These are phyloP conservation scores for Dioscorea cayenensis DNA, from an alignment of 116 monocot genomes.

Conservation along the genomic window DNA sequence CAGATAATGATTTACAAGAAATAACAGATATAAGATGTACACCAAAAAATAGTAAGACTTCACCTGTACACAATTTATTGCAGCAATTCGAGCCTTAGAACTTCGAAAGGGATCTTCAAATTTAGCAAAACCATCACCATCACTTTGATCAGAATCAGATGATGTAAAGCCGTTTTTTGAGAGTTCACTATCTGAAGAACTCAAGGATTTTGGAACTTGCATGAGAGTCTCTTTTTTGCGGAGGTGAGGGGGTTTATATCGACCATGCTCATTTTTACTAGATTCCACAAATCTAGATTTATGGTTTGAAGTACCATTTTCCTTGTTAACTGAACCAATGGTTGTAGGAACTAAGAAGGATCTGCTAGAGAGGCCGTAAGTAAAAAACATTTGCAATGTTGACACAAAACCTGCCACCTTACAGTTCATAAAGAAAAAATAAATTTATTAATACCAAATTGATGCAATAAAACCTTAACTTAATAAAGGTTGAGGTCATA, in stretches of 20 bases:
- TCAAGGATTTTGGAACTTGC: conserved; percentile 20
- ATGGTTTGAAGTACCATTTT: conserved; percentile 10
- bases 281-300: conserved; percentile 28
- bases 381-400: conserved; percentile 75
- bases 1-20: too few species aligned
- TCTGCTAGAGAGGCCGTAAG: conserved; percentile 57
- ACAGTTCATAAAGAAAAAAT: conserved; percentile 20
- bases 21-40: too few species aligned
- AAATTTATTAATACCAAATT: not conserved
- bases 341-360: conserved; percentile 19
- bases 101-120: conserved; percentile 52
- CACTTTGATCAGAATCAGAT: conserved; percentile 97
- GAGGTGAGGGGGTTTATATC: conserved; percentile 86
- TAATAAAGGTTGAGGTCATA: conserved; percentile 24
- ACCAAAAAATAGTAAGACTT: not conserved
- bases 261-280: conserved; percentile 21
- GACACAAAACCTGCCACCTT: conserved; percentile 83
- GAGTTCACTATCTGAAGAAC: conserved; percentile 34
- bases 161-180: conserved; percentile 55
- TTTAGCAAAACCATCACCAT: conserved; percentile 61
- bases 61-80: conserved; percentile 86
- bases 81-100: conserved; percentile 81
- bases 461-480: conserved; percentile 1
- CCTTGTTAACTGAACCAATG: conserved; percentile 27
- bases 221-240: conserved; percentile 39